phyloP scores from a whole-genome alignment of 306 rosid genomes.

The Vigna hirtella region DNA sequence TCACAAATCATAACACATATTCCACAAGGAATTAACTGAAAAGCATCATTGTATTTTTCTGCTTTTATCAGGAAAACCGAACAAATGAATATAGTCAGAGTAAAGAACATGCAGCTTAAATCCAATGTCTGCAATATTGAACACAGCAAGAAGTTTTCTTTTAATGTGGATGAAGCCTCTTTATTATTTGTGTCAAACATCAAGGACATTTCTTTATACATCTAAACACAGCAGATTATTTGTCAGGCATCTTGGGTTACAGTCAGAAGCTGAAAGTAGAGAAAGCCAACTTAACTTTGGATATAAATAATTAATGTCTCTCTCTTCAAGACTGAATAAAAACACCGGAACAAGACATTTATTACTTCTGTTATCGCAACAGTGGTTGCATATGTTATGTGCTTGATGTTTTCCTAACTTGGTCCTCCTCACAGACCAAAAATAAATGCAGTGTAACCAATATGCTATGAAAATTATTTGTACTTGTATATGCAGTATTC shows the following conservation, averaged over 20 bases:
- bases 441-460: not conserved
- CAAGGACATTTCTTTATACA: not conserved
- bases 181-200: not conserved
- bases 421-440: not conserved
- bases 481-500: not conserved
- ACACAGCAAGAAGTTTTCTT: not conserved
- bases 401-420: not conserved
- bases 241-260: constrained; percentile 2
- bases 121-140: no score
- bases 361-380: not conserved
- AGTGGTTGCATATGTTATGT: not conserved
- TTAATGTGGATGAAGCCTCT: not conserved
- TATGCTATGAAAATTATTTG: not conserved
- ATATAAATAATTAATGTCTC: not conserved
- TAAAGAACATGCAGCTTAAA: no score
- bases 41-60: no score
- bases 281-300: not conserved
- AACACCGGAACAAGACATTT: not conserved
- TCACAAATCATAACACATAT: not conserved
- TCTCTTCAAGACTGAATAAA: not conserved
- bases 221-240: not conserved
- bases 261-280: constrained; percentile 1
- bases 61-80: no score
- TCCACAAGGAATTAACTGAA: no score
- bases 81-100: no score